Percentiles rank a stretch among this genome's conserved stretches.
These are phyloP conservation scores for Catunica adiposa DNA, from an alignment of 2,329 filamentous ascomycete genomes.

Conservation along the genomic window DNA sequence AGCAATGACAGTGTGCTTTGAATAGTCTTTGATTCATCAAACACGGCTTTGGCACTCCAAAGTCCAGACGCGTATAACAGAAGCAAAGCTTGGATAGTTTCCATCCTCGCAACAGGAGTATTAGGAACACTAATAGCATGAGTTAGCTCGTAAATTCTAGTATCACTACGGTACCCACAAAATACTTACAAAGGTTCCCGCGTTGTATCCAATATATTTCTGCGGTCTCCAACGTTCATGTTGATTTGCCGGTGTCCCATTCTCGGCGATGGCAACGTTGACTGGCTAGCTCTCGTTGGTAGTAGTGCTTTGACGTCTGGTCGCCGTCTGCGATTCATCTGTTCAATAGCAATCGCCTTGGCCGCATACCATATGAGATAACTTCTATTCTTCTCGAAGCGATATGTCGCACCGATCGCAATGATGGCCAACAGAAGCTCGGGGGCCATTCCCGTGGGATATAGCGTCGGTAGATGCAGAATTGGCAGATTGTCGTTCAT, in stretches of 20 bases:
- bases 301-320: conserved; percentile 39
- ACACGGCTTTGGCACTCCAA: conserved; percentile 43
- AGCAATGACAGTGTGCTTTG: conserved; percentile 42
- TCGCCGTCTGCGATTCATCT: conserved; percentile 40
- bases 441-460: conserved; percentile 45
- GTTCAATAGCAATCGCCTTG: conserved; percentile 40
- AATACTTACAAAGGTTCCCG: conserved; percentile 40
- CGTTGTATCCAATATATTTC: conserved; percentile 40
- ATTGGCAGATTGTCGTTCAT: conserved; percentile 44
- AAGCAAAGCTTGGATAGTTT: conserved; percentile 48
- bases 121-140: conserved; percentile 34
- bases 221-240: conserved; percentile 39
- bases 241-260: conserved; percentile 40
- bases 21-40: conserved; percentile 42
- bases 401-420: conserved; percentile 51
- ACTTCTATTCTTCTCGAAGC: conserved; percentile 42
- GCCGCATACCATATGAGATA: conserved; percentile 46
- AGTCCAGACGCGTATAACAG: conserved; percentile 43
- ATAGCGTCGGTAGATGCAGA: conserved; percentile 50
- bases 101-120: conserved; percentile 40
- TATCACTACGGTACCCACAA: not conserved
- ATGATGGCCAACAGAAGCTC: conserved; percentile 52
- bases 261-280: conserved; percentile 41
- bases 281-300: conserved; percentile 40
- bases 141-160: not conserved